A percentile compares a stretch with the other conserved stretches of the same genome.
These are phyloP conservation scores for Nepenthes gracilis DNA, from an alignment of 148 eudicot species.

Conservation along the genomic window DNA sequence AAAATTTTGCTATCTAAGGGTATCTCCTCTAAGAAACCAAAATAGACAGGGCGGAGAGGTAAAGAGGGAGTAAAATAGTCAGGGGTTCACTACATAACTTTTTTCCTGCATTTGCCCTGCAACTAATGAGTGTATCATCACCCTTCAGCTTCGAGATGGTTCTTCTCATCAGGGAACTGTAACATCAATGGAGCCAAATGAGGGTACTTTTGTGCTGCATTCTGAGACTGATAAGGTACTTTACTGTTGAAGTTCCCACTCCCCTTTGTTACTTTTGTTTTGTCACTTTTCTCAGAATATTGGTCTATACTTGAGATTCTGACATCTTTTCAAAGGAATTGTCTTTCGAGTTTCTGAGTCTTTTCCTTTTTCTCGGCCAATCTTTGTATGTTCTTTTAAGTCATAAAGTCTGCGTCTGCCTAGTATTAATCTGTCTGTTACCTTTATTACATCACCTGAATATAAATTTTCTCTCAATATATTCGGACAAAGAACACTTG, in stretches of 20 bases:
- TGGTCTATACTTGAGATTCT: no score
- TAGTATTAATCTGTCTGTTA: neutral
- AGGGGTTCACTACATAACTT: no score
- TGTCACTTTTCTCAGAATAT: neutral
- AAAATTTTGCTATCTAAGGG: no score
- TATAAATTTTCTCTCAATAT: no score
- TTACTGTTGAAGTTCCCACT: neutral
- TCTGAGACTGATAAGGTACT: constrained; percentile 60
- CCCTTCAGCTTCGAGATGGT: constrained; percentile 72
- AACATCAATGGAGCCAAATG: constrained; percentile 90
- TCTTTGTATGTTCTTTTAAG: neutral
- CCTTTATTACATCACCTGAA: neutral
- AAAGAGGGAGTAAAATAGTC: no score
- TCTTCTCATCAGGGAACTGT: constrained; percentile 84
- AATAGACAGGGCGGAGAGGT: no score
- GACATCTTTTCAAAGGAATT: no score
- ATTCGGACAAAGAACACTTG: no score
- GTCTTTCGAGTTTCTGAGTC: neutral
- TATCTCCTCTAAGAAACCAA: no score
- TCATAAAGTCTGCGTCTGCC: neutral
- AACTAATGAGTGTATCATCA: no score
- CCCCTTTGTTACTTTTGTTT: neutral
- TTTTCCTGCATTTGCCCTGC: no score
- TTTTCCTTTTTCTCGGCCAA: neutral
- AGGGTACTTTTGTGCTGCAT: constrained; percentile 72